A percentile compares a stretch with the other conserved stretches of the same genome.
phyloP scores from a whole-genome alignment of 495 filamentous ascomycete species.

The Pyrenopolyporus hunteri region DNA sequence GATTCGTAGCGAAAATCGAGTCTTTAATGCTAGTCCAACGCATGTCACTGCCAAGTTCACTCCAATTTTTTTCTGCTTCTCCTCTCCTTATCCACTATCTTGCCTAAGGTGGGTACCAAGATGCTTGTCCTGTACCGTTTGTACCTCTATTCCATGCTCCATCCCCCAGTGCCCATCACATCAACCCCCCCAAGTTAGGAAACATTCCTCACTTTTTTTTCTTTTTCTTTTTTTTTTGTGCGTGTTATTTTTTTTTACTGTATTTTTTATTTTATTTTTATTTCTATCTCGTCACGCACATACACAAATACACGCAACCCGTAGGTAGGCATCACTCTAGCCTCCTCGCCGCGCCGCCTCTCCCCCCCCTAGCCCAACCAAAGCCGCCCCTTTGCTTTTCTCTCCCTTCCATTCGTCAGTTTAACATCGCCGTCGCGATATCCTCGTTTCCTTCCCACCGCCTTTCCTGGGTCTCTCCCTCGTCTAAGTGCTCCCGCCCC shows the following conservation, averaged over 20 bases:
- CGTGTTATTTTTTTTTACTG: conserved; percentile 29
- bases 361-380: conserved; percentile 6
- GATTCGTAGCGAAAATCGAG: conserved; percentile 30
- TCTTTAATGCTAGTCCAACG: conserved; percentile 22
- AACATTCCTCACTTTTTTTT: conserved; percentile 31
- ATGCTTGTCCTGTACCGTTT: conserved; percentile 29
- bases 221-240: conserved; percentile 25
- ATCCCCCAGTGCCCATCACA: conserved; percentile 18
- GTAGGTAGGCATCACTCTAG: conserved; percentile 16
- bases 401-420: conserved; percentile 22
- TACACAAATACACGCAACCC: conserved; percentile 2
- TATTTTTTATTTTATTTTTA: conserved; percentile 33
- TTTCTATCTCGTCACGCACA: conserved; percentile 9
- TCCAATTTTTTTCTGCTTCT: conserved; percentile 23
- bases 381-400: conserved; percentile 29
- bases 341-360: conserved; percentile 17
- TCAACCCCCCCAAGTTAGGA: conserved; percentile 31
- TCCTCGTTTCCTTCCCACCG: conserved; percentile 30
- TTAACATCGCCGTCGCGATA: conserved; percentile 33
- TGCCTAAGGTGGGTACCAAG: conserved; percentile 27
- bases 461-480: conserved; percentile 15
- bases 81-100: conserved; percentile 22
- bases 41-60: conserved; percentile 28
- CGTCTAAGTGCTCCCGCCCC: conserved; percentile 1
- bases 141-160: conserved; percentile 25